phyloP scores from a whole-genome alignment of 805 yeast species.

The Cyberlindnera euphorbiae region DNA sequence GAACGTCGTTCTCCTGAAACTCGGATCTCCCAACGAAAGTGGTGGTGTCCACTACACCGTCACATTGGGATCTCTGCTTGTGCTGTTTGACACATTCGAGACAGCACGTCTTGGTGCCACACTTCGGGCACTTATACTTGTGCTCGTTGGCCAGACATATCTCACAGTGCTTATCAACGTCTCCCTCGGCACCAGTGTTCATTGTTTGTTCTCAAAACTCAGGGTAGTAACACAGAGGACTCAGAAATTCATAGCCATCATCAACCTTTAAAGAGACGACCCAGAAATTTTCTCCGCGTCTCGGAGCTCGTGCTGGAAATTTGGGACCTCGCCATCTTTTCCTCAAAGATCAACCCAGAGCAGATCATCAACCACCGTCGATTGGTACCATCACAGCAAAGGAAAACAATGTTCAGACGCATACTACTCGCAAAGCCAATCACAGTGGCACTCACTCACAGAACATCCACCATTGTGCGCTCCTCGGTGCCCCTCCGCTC shows the following conservation, averaged over 20 bases:
- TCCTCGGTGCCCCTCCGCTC: slow-evolving; percentile 3
- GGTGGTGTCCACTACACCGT: slow-evolving; percentile 61
- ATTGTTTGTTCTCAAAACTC: no score
- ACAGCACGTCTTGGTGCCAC: slow-evolving; percentile 63
- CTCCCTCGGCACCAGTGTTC: neutral
- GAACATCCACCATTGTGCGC: no score
- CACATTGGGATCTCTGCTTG: slow-evolving; percentile 56
- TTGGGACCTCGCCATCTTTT: neutral
- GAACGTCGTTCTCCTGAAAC: slow-evolving; percentile 33
- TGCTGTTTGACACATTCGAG: slow-evolving; percentile 68
- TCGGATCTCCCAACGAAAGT: slow-evolving; percentile 47
- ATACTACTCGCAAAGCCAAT: no score
- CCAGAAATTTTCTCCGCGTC: neutral
- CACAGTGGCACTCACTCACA: no score
- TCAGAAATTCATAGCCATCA: no score
- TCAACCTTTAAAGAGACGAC: no score
- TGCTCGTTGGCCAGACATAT: slow-evolving; percentile 39
- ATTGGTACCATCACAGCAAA: no score
- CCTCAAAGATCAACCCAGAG: neutral
- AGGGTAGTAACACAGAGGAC: no score
- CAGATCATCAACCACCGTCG: no score
- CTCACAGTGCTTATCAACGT: slow-evolving; percentile 31
- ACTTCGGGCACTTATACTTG: slow-evolving; percentile 81
- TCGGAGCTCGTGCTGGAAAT: neutral
- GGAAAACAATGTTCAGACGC: neutral